Base-by-base conservation (phyloP, 768 basidiomycete species). In the Hericium rajendrae region DNA sequence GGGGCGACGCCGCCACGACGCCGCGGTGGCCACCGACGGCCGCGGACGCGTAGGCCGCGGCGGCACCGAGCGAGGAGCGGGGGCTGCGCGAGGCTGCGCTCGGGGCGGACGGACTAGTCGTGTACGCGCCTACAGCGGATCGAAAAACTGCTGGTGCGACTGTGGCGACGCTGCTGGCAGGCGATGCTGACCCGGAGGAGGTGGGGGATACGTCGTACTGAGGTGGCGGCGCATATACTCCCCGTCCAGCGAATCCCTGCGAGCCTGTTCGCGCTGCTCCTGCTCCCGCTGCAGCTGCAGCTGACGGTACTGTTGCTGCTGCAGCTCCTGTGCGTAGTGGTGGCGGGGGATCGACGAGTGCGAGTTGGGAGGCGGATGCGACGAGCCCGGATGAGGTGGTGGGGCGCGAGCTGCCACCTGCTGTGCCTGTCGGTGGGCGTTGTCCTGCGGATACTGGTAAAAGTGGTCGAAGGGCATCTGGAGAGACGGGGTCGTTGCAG, bases 401-500 rank as follows among this genome's bases (percentile, higher is more conserved):
- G 48, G 68, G 70, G 50, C 69, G 68, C 62, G 67, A 66, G 62
- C 53, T 54, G 18, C 59, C 52, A 9, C 55, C 53, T 57, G 55
- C 38, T 15, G 64, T 60, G 66, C 69, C 67, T 60, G 64, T 28
- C 60, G 69, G 62, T 68, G 62, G 58, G 58, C 69, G 68, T 71
- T 71, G 64, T 65, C 65, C 53, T 59, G 62, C 66, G 67, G 69
- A 62, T 63, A 72, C 60, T 60, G 73, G 67, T 78, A 79, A 61
- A 76, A 79, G 72, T 70, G 76, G 60, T 73, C 74, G 76, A 72
- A 73, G 55, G 70, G 72, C 66, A 62, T 70, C 67, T 73, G 74
- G 70, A 69, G 70, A 70, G 71, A 71, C 72, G 68, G 75, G 68
- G 75, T 86, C 86, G 79, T 90, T 88, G 80, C 88, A 89, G 78